phyloP scores from a whole-genome alignment of 306 rosid species.

The Erythrophleum fordii region DNA sequence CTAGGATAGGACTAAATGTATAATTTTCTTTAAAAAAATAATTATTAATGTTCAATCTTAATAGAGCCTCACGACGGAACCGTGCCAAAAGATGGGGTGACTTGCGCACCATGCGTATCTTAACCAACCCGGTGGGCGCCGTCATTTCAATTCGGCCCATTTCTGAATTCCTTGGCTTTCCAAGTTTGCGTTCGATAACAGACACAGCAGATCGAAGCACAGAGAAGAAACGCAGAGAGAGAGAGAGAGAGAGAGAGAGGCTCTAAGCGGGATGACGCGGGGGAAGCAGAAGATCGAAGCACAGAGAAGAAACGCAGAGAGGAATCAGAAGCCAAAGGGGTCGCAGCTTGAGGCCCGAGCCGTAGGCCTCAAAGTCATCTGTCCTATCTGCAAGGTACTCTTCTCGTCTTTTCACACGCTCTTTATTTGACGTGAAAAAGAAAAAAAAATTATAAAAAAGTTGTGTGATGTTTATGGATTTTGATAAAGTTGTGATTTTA shows the following conservation, averaged over 20 bases:
- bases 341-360: slow-evolving; percentile 95
- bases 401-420: background rate
- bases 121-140: background rate
- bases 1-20: too few relatives aligned
- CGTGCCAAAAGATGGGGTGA: background rate
- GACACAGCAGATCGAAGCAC: background rate
- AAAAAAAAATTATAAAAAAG: background rate
- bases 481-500: background rate
- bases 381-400: slow-evolving; percentile 86
- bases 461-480: background rate
- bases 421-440: background rate
- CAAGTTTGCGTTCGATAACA: background rate
- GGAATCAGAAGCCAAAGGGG: slow-evolving; percentile 77
- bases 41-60: too few relatives aligned
- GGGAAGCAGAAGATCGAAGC: slow-evolving; percentile 99
- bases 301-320: slow-evolving; percentile 81
- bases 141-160: background rate
- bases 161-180: background rate
- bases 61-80: too few relatives aligned
- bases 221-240: background rate
- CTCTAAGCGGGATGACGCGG: slow-evolving; percentile 64
- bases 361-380: slow-evolving; percentile 75
- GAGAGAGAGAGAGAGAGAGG: background rate
- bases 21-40: too few relatives aligned
- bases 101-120: background rate